These are phyloP conservation scores for Rhizopogon salebrosus DNA, from an alignment of 768 basidiomycete genomes.

Conservation along the genomic window DNA sequence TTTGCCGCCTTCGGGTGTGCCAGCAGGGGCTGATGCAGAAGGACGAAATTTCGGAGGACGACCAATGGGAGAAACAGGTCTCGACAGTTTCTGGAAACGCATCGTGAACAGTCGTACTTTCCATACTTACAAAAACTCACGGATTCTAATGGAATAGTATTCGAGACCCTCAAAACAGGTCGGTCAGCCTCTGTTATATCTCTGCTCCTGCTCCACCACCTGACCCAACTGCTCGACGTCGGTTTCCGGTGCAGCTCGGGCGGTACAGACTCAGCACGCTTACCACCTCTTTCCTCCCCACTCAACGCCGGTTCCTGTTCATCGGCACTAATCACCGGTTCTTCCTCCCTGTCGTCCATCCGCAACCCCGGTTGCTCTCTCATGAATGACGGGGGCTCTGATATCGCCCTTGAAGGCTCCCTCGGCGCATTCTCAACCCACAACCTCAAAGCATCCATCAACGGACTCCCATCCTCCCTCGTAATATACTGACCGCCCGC, in stretches of 20 bases:
- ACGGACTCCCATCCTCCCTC: constrained; percentile 65
- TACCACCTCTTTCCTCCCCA: constrained; percentile 21
- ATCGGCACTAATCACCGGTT: constrained; percentile 10
- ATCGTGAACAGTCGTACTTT: background rate
- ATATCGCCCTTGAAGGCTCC: constrained; percentile 5
- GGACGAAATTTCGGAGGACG: constrained; percentile 5
- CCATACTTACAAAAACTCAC: constrained; percentile 7
- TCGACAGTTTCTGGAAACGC: constrained; percentile 9
- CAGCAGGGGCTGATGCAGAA: constrained; percentile 42
- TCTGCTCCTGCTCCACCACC: constrained; percentile 76
- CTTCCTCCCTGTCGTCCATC: constrained; percentile 20
- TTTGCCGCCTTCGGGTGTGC: constrained; percentile 30
- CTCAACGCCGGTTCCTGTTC: constrained; percentile 22
- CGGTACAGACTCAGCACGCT: constrained; percentile 34
- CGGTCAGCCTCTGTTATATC: constrained; percentile 23
- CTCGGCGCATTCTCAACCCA: constrained; percentile 36
- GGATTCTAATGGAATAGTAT: constrained; percentile 20
- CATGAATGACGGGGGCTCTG: constrained; percentile 11
- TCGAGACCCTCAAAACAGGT: constrained; percentile 17
- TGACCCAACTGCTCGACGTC: constrained; percentile 70
- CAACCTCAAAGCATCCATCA: constrained; percentile 66
- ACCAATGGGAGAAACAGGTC: background rate
- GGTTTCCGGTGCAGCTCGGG: constrained; percentile 35
- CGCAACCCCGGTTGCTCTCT: constrained; percentile 23
- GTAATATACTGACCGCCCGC: constrained; percentile 70